phyloP scores from a whole-genome alignment of 495 filamentous ascomycete species.

The Aspergillus olivimuriae region DNA sequence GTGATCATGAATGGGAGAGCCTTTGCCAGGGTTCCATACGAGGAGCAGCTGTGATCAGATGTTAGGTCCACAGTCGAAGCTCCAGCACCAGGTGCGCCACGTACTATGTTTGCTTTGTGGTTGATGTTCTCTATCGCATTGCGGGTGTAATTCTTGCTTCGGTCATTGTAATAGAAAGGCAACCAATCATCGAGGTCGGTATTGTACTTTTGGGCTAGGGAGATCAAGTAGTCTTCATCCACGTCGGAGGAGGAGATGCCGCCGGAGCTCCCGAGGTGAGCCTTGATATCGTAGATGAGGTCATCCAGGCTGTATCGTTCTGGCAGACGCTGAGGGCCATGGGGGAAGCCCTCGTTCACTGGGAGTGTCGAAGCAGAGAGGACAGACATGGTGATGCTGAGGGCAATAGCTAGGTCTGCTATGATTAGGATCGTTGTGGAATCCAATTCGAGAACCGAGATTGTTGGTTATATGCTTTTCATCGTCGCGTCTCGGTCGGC shows the following conservation, averaged over 20 bases:
- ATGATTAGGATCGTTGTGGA: background rate
- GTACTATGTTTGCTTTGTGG: constrained; percentile 29
- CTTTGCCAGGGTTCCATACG: constrained; percentile 82
- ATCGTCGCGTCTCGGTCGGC: background rate
- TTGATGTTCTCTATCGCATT: constrained; percentile 36
- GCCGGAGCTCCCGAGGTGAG: constrained; percentile 20
- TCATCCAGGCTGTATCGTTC: constrained; percentile 10
- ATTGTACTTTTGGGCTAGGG: constrained; percentile 24
- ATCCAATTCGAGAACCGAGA: background rate
- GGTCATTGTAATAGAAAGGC: constrained; percentile 27
- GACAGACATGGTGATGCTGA: background rate
- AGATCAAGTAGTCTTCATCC: constrained; percentile 23
- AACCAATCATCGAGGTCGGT: constrained; percentile 29
- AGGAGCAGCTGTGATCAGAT: constrained; percentile 56
- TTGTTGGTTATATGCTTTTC: background rate
- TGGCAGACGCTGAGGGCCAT: background rate
- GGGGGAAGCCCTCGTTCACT: too few species aligned
- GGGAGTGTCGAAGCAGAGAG: background rate
- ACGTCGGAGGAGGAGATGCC: constrained; percentile 27
- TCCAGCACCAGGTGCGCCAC: constrained; percentile 3
- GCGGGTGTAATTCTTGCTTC: constrained; percentile 33
- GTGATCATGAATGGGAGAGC: constrained; percentile 79
- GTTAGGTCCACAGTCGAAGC: background rate
- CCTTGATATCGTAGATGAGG: constrained; percentile 26
- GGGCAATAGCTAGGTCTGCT: background rate